Base-by-base conservation (phyloP, 306 rosid genomes). In the Acacia crassicarpa region DNA sequence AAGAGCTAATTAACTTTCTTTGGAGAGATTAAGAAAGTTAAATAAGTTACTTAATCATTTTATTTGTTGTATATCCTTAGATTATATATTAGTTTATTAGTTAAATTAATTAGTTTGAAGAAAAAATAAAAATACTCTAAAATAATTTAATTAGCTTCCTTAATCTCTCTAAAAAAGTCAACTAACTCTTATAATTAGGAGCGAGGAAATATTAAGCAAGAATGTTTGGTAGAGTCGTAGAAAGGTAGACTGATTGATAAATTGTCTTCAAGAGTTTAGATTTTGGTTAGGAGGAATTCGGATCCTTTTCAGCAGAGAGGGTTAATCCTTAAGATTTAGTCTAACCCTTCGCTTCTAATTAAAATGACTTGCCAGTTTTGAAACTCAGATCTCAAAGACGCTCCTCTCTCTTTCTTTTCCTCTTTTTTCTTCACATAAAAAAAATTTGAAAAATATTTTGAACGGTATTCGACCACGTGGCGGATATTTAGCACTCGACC, bases 401-500 rank as follows among this genome's bases (percentile, higher is more conserved):
- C 71, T 66, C 71, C 71, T 33, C 70, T 15, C 8, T 15, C 9
- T 65, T 0, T 25, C 2, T 62, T 27, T 25, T 11, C 1, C 10
- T 59, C 8, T 3, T 59, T 59, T 23, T 11, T 1, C 2, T 27
- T 5, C 8, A 8, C 3, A 10, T 27, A 5, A 27, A 15, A 30
- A 30, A 16, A 33, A 66, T 84, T 94, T 87, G 83, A 92, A 89
- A 84, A 72, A n/a, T 17, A 66, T 59, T 41, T 53, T 1, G 80
- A 84, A 94, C 88, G 83, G 85, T 77, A 74, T 41, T 49, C 32
- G 22, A 74, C 78, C 84, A 90, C 92, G 95, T 88, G 98, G 89
- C 86, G n/a, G 25, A 71, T 72, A 72, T 56, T 78, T 71, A 62
- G 69, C 73, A 91, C 77, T 93, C 99, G 99, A 95, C 99, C 99